Base-by-base conservation (phyloP, 371 early-diverging fungal genomes). In the Vittaforma corneae region DNA sequence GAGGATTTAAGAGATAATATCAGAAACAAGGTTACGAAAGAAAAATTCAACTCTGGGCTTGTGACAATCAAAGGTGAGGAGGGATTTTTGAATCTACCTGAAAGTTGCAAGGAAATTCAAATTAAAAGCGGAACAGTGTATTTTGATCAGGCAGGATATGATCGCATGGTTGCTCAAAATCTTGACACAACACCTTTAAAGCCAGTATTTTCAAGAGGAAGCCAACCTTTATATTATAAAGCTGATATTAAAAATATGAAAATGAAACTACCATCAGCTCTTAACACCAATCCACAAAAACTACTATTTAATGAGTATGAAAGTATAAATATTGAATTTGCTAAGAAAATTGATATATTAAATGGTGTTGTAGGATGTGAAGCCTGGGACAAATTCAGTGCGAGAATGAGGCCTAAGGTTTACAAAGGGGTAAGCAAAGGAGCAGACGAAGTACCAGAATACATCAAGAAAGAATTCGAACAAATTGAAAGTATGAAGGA, bases 71-170 rank as follows among this genome's bases (percentile, higher is more conserved):
- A 76, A 48, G 46, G 65, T n/a, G 51, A 47, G 16, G 55, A 74
- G 29, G 73, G 75, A 35, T 64, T 33, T 62, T 56, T 73, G 9
- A 72, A 77, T 62, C 54, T 74, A 20, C 70, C 75, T n/a, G 73
- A 71, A 30, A 71, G 67, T 29, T 72, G 72, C 29, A 40, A 70
- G 26, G 51, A 65, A 22, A 38, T 76, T 16, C 32, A 59, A 24
- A 61, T 77, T 16, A 40, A 68, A n/a, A 34, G 65, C 22, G 80
- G 72, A 33, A 44, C 35, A 38, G 55, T 75, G 0, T 66, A 55
- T 34, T 67, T 56, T 32, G 28, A 59, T 9, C 60, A 70, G 30
- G 34, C 28, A 34, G 65, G 67, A 37, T 57, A 69, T 46, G 52
- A 55, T 32, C 22, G 59, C n/a, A 77, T 77, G 77, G 55, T 68